These are phyloP conservation scores for Cryptococcus sp. DNA, from an alignment of 1,284 basidiomycete genomes.

Conservation along the genomic window DNA sequence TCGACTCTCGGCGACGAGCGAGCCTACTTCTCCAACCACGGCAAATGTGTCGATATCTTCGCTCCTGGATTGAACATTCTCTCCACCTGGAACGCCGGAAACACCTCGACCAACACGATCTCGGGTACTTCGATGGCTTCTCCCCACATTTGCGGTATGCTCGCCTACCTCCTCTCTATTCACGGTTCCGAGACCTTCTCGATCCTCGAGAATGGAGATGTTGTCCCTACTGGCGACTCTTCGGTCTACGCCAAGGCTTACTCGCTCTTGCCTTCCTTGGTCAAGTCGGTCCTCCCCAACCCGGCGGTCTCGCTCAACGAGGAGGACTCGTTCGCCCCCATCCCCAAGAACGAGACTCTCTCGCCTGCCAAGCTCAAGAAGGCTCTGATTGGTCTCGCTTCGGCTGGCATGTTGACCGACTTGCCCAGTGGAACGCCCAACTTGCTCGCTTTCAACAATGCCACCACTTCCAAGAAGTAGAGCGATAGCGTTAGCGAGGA, in stretches of 20 bases:
- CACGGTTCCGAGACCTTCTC: conserved; percentile 60
- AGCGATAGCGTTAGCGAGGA: too few species aligned
- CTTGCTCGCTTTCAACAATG: conserved; percentile 75
- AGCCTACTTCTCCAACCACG: conserved; percentile 82
- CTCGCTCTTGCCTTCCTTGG: conserved; percentile 41
- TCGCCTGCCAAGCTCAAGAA: conserved; percentile 56
- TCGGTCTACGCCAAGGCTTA: conserved; percentile 49
- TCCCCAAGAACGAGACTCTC: conserved; percentile 28
- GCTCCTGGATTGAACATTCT: conserved; percentile 75
- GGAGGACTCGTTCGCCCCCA: conserved; percentile 22
- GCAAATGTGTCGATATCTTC: conserved; percentile 74
- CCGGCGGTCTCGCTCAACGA: conserved; percentile 25
- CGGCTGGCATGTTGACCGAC: conserved; percentile 52
- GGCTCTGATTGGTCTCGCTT: conserved; percentile 61
- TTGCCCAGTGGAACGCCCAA: conserved; percentile 60
- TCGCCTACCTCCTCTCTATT: conserved; percentile 78
- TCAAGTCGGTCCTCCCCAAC: conserved; percentile 36
- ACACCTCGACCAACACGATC: conserved; percentile 59
- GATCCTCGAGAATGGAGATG: conserved; percentile 37
- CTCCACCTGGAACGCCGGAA: conserved; percentile 65
- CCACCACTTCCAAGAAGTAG: conserved; percentile 50
- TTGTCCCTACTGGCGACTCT: conserved; percentile 24
- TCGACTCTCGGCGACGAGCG: conserved; percentile 73
- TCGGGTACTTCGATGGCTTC: conserved; percentile 57
- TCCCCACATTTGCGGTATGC: conserved; percentile 59